Evolutionary conservation across 2,329 filamentous ascomycete species (phyloP), one percentile per base, ranked within the genome.

Genomic region (Pyrenophora seminiperda): DNA sequence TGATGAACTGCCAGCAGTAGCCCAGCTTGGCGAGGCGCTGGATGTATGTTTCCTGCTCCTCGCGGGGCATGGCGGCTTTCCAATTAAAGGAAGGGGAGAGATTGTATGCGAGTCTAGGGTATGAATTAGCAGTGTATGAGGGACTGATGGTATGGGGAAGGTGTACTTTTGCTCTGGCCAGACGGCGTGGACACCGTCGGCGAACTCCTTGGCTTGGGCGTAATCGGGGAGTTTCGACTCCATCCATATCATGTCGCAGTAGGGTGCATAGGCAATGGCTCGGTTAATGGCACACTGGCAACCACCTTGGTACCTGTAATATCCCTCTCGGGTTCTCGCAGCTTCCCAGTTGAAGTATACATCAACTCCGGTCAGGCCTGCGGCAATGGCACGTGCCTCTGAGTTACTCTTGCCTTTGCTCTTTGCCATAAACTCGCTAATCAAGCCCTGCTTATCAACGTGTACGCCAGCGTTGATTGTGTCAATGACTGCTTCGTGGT

Each of bases 1-100:
- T 99, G 80, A 99, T 99, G 82, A 99, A 99, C 77, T 99, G 94
- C 94, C 94, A 99, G 84, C 91, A 96, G 84, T 99, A 99, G 57
- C 94, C 94, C 40, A 99, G 84, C 56, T 79, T 70, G 54, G 87
- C 91, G 32, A 99, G 88, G 33, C 94, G 90, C 57, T 86, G 81
- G 79, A 99, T 99, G 79, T 97, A 99, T 15, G 94, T 99, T 79
- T 96, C 91, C 78, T 99, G 94, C 74, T 97, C 93, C 44, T 83
- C 81, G 61, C 89, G 85, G 36, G 90, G 83, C 92, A 97, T 97
- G 66, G 93, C 94, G 50, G 91, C 83, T 81, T 97, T 97, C 94
- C 94, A 99, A 85, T 99, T 99, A 88, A 99, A 99, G 3, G 91
- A 96, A 22, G 94, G 94, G 0, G 91, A 97, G 59, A 99, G 87